These are phyloP conservation scores for Oryza longistaminata DNA, from an alignment of 176 grass and related monocot genomes.

Conservation along the genomic window DNA sequence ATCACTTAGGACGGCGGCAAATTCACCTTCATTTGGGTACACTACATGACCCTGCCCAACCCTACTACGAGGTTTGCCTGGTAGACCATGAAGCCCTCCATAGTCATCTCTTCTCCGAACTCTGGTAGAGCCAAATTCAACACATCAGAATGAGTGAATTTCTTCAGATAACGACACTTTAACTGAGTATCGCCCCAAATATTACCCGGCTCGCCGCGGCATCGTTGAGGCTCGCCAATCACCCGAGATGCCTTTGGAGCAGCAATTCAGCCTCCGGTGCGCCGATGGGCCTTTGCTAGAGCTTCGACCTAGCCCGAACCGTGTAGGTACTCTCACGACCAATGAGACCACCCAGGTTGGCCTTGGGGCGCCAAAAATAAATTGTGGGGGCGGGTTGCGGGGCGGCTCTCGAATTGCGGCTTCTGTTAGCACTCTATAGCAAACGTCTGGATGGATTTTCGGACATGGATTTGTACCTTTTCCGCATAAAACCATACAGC, in stretches of 20 bases:
- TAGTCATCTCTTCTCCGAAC: conserved; percentile 45
- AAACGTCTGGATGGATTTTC: conserved; percentile 44
- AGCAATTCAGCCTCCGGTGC: conserved; percentile 11
- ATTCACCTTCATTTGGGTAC: conserved; percentile 8
- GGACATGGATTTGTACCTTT: conserved; percentile 41
- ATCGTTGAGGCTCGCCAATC: conserved; percentile 72
- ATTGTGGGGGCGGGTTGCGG: too few relatives aligned
- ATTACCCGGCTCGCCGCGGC: conserved; percentile 57
- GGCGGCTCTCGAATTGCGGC: too few relatives aligned
- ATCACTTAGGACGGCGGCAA: conserved; percentile 1
- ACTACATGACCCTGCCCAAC: too few relatives aligned
- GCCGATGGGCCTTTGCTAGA: conserved; percentile 8
- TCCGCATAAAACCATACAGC: conserved; percentile 49
- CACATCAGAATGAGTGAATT: conserved; percentile 4
- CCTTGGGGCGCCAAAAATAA: neutral
- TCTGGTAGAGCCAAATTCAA: conserved; percentile 32
- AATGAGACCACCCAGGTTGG: neutral
- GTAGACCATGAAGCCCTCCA: conserved; percentile 29
- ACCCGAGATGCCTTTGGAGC: conserved; percentile 30
- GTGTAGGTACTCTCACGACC: neutral
- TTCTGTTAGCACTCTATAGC: conserved; percentile 49
- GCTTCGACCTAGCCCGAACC: neutral
- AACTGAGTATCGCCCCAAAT: neutral
- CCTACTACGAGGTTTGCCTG: too few relatives aligned
- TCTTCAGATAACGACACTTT: neutral